Percentiles rank a stretch among this genome's conserved stretches.
Evolutionary conservation across 306 rosid species (phyloP).

Genomic region (Quercus glauca): DNA sequence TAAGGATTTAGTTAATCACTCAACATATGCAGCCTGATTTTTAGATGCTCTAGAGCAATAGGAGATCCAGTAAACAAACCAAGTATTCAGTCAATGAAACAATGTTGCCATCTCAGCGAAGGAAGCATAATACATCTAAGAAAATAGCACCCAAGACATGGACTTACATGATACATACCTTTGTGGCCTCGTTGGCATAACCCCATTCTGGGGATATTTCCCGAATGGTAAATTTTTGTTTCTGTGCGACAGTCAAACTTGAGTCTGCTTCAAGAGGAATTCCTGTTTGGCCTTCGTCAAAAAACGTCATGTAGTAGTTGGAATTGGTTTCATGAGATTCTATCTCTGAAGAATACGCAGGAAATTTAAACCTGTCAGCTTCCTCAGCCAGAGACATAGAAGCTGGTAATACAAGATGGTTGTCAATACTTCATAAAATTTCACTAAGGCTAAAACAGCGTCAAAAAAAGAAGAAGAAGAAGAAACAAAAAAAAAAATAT

Average conservation of each 20-base stretch:
- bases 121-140: slow-evolving; percentile 20
- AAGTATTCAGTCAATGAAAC: background rate
- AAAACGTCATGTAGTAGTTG: slow-evolving; percentile 30
- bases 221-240: slow-evolving; percentile 67
- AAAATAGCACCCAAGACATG: slow-evolving; percentile 5
- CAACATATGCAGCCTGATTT: background rate
- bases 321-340: slow-evolving; percentile 41
- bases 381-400: slow-evolving; percentile 34
- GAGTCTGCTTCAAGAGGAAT: slow-evolving; percentile 40
- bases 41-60: background rate
- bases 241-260: slow-evolving; percentile 53
- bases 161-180: slow-evolving; percentile 49
- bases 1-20: background rate
- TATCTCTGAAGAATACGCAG: slow-evolving; percentile 36
- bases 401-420: slow-evolving; percentile 44
- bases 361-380: slow-evolving; percentile 23
- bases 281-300: slow-evolving; percentile 51
- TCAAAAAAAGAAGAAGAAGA: background rate
- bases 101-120: slow-evolving; percentile 6
- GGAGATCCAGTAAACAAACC: background rate
- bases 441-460: slow-evolving; percentile 7
- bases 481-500: too few species aligned
- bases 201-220: slow-evolving; percentile 87
- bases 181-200: slow-evolving; percentile 62
- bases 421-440: slow-evolving; percentile 31